These are phyloP conservation scores for Rhodotorula sp. DNA, from an alignment of 1,284 basidiomycete genomes.

Conservation along the genomic window DNA sequence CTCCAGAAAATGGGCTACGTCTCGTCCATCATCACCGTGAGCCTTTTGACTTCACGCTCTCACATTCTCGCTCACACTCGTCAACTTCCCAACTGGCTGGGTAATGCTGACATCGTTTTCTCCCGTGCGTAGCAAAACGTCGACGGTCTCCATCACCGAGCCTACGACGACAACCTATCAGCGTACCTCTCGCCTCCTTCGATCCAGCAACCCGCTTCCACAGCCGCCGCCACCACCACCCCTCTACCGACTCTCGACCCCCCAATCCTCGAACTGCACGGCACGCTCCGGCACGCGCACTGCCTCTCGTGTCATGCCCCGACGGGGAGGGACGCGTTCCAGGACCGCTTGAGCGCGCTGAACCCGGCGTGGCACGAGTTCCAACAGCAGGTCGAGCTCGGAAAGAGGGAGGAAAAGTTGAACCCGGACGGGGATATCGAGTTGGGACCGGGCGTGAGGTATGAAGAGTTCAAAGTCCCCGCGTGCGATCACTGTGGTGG, in stretches of 20 bases:
- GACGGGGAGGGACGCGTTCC: conserved; percentile 68
- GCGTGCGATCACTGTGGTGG: conserved; percentile 31
- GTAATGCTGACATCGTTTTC: no score
- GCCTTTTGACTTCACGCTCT: conserved; percentile 19
- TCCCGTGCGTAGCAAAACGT: conserved; percentile 52
- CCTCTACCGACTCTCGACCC: conserved; percentile 48
- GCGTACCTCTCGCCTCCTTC: conserved; percentile 30
- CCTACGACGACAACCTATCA: conserved; percentile 16
- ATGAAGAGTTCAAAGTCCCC: conserved; percentile 40
- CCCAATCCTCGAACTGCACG: conserved; percentile 77
- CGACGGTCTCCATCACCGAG: conserved; percentile 56
- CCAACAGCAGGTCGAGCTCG: conserved; percentile 64
- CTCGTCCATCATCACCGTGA: conserved; percentile 71
- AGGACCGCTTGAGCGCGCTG: conserved; percentile 60
- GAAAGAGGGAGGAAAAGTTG: conserved; percentile 61
- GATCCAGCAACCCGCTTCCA: conserved; percentile 14
- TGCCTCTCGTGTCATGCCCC: conserved; percentile 58
- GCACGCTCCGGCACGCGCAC: conserved; percentile 70
- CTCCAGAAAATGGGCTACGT: conserved; percentile 68
- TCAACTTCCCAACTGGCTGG: not conserved
- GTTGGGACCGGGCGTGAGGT: conserved; percentile 29
- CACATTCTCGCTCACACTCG: not conserved
- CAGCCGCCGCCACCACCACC: conserved; percentile 45
- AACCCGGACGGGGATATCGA: conserved; percentile 87
- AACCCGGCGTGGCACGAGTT: conserved; percentile 79